Percentiles rank a stretch among this genome's conserved stretches.
These are phyloP conservation scores for Polygonum aviculare DNA, from an alignment of 148 eudicot genomes.

Conservation along the genomic window DNA sequence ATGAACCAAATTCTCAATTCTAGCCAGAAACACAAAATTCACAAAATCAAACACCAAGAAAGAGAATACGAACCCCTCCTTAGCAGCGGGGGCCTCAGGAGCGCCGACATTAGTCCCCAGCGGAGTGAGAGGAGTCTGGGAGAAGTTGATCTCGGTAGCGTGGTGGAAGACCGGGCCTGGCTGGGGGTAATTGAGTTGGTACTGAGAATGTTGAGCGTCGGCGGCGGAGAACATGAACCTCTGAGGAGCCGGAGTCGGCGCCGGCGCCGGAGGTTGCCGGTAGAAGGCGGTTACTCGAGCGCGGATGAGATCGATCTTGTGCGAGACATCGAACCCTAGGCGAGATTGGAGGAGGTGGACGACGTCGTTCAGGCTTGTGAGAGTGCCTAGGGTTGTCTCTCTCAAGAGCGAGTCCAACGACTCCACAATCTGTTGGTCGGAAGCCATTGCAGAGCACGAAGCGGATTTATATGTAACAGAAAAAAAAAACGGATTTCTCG, in stretches of 20 bases:
- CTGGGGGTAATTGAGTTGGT: slow-evolving; percentile 13
- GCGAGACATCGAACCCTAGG: slow-evolving; percentile 49
- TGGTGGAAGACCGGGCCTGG: slow-evolving; percentile 18
- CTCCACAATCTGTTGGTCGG: slow-evolving; percentile 56
- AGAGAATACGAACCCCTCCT: slow-evolving; percentile 1
- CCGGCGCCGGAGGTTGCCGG: slow-evolving; percentile 17
- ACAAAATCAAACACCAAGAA: neutral
- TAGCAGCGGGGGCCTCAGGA: slow-evolving; percentile 4
- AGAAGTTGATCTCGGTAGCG: slow-evolving; percentile 25
- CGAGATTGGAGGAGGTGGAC: slow-evolving; percentile 52
- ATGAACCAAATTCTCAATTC: neutral
- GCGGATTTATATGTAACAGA: neutral
- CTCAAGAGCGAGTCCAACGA: slow-evolving; percentile 44
- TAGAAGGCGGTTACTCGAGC: slow-evolving; percentile 35
- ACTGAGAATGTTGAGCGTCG: slow-evolving; percentile 9
- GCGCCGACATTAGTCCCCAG: neutral
- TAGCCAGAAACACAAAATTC: neutral
- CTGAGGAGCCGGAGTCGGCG: slow-evolving; percentile 4
- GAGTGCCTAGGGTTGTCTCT: slow-evolving; percentile 37
- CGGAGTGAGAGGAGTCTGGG: neutral
- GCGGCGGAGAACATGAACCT: neutral
- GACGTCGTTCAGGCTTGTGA: slow-evolving; percentile 39
- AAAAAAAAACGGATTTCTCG: neutral
- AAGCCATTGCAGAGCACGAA: slow-evolving; percentile 11
- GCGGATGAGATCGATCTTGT: slow-evolving; percentile 66